Evolutionary conservation across 805 yeast genomes (phyloP).

Genomic region (Candida nitratophila): DNA sequence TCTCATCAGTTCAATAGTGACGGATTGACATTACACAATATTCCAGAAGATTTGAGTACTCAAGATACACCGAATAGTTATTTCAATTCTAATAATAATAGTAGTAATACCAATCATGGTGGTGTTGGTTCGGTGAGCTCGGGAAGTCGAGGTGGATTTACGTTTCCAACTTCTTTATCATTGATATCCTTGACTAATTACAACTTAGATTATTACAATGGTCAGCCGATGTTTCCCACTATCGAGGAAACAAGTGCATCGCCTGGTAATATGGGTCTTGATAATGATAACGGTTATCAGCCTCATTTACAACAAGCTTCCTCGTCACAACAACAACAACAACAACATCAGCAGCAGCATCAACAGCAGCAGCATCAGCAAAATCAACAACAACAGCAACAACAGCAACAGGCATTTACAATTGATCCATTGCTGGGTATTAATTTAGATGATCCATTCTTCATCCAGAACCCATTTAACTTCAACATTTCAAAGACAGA

Average conservation of each 20-base stretch:
- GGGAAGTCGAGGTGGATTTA: too few relatives aligned
- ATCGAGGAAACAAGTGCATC: background rate
- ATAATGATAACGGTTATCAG: background rate
- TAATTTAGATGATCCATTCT: conserved; percentile 41
- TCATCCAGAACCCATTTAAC: conserved; percentile 43
- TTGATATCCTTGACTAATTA: conserved; percentile 13
- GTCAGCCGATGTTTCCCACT: conserved; percentile 13
- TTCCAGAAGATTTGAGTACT: conserved; percentile 11
- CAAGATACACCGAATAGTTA: background rate
- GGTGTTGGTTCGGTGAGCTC: too few relatives aligned
- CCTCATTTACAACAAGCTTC: background rate
- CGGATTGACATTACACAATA: conserved; percentile 1
- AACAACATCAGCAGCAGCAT: background rate
- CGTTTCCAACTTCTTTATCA: conserved; percentile 8
- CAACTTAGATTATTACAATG: conserved; percentile 16
- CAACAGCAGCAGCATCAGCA: background rate
- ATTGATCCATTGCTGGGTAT: conserved; percentile 34
- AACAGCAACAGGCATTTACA: conserved; percentile 5
- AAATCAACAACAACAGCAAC: conserved; percentile 1
- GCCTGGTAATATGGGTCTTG: too few relatives aligned
- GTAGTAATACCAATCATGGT: conserved; percentile 4
- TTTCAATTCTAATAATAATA: background rate
- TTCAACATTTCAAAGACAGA: conserved; percentile 24
- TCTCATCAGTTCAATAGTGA: background rate
- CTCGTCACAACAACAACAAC: background rate